These are phyloP conservation scores for Manihot esculenta DNA, from an alignment of 441 rosid species.

Conservation along the genomic window DNA sequence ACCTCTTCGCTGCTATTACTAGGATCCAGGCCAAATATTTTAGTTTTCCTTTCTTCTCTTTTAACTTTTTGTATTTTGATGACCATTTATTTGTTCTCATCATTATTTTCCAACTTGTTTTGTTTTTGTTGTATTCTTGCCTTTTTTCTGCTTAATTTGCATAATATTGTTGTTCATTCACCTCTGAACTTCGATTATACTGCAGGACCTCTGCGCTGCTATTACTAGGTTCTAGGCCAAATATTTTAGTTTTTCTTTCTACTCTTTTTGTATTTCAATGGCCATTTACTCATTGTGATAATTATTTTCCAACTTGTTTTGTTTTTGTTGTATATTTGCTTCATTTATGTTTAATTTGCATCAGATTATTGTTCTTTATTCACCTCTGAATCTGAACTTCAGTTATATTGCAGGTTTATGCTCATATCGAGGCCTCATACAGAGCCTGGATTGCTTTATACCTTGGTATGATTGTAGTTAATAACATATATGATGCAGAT, in stretches of 20 bases:
- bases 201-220: conserved; percentile 14
- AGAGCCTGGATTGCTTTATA: conserved; percentile 46
- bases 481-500: background rate
- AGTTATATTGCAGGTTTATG: conserved; percentile 41
- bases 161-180: conserved; percentile 5
- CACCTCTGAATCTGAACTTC: conserved; percentile 13
- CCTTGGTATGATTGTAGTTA: conserved; percentile 36
- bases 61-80: background rate
- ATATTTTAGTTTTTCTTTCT: background rate
- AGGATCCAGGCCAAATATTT: conserved; percentile 1
- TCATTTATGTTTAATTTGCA: background rate
- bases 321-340: background rate
- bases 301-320: background rate
- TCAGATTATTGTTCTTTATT: conserved; percentile 8
- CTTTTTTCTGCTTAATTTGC: conserved; percentile 2
- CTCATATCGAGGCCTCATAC: conserved; percentile 40
- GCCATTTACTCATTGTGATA: background rate
- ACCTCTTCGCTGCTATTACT: background rate
- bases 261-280: background rate
- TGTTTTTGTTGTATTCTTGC: background rate
- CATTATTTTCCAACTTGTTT: background rate
- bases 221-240: conserved; percentile 1
- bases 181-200: conserved; percentile 16
- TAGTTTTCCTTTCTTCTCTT: background rate
- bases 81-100: background rate